phyloP scores from a whole-genome alignment of 768 basidiomycete species.

The Infundibulicybe gibba region DNA sequence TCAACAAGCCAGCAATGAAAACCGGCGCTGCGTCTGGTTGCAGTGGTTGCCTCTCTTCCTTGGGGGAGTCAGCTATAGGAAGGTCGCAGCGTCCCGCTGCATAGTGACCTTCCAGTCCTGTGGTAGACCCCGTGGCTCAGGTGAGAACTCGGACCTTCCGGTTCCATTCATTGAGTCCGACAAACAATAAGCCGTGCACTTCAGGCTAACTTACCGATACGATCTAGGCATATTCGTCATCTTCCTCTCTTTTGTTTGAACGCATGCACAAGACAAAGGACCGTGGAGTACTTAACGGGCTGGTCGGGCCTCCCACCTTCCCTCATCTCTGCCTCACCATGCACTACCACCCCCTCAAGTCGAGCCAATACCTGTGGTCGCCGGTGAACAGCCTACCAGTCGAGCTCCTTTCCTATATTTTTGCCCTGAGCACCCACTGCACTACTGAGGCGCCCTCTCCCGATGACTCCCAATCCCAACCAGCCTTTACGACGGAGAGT shows the following conservation, averaged over 20 bases:
- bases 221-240: slow-evolving; percentile 15
- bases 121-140: slow-evolving; percentile 1
- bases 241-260: slow-evolving; percentile 32
- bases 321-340: slow-evolving; percentile 4
- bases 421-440: slow-evolving; percentile 41
- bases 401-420: slow-evolving; percentile 56
- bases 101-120: background rate
- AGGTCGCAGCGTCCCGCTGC: background rate
- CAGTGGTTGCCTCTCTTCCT: background rate
- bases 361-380: slow-evolving; percentile 2
- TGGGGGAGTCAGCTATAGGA: background rate
- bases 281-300: slow-evolving; percentile 25
- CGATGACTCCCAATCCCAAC: slow-evolving; percentile 15
- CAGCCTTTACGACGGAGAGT: slow-evolving; percentile 34
- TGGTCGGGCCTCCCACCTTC: slow-evolving; percentile 4
- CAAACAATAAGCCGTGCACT: slow-evolving; percentile 12
- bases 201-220: slow-evolving; percentile 9
- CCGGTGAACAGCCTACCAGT: slow-evolving; percentile 46
- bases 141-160: slow-evolving; percentile 1
- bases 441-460: slow-evolving; percentile 11
- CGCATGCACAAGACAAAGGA: slow-evolving; percentile 25
- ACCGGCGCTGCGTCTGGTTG: background rate
- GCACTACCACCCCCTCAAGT: slow-evolving; percentile 3
- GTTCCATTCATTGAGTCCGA: slow-evolving; percentile 4
- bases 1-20: slow-evolving; percentile 3